Evolutionary conservation across 257 asterid genomes (phyloP), one percentile per base, ranked within the genome.

Genomic region (Voacanga thouarsii): DNA sequence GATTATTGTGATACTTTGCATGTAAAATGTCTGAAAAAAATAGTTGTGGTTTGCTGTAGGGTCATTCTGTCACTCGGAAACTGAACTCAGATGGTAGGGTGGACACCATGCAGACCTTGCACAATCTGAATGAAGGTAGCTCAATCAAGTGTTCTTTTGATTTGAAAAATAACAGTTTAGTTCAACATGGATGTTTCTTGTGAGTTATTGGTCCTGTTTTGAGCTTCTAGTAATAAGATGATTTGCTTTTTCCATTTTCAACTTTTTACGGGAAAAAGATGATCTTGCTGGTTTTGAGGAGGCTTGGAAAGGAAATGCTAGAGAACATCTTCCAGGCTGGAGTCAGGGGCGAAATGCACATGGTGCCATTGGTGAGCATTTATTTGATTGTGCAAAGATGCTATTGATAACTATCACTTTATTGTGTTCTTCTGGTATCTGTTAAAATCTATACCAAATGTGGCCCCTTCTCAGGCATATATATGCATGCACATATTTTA

Each of bases 21-120:
- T 74, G 19, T 72, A 57, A 60, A 67, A 24, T 78, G 39, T 66
- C 75, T 78, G 44, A 51, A 18, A 33, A 74, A 78, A 79, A 51
- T 82, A 66, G 67, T 28, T 6, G 44, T 55, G 7, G 55, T n/a
- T 49, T 80, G 30, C 82, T 82, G 5, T 73, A 96, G 99, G 99
- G 99, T 72, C 99, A 96, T 87, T 87, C 97, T 56, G 86, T 93
- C 67, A 64, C 87, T 43, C 88, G 99, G 84, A 92, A 96, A 69
- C 84, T 93, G 87, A 87, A 86, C 59, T 83, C 99, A 43, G 96
- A 92, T 84, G 98, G 99, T 60, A 89, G 89, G 67, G 98, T 96
- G 74, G 96, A 90, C 57, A 88, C 92, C 14, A 88, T 85, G 91
- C 99, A 96, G 83, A 86, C 91, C 41, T 82, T 96, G 82, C 98